These are phyloP conservation scores for Colletotrichum tanaceti DNA, from an alignment of 2,329 filamentous ascomycete species.

Conservation along the genomic window DNA sequence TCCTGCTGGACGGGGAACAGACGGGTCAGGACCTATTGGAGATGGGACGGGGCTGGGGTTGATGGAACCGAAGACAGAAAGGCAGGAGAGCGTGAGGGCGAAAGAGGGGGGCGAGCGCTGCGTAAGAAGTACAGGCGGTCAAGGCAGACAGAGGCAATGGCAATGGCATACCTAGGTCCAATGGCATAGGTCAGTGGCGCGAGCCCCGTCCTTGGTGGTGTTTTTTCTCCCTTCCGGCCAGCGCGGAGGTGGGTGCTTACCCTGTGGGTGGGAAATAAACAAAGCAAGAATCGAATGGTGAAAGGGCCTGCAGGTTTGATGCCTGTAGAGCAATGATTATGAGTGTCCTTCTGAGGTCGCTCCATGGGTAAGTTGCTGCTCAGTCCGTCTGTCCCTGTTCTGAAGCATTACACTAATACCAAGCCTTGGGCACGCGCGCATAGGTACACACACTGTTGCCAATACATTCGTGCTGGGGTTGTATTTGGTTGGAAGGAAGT, in stretches of 20 bases:
- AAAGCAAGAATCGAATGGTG: not conserved
- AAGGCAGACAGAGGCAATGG: slow-evolving; percentile 2
- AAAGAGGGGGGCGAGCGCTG: slow-evolving; percentile 13
- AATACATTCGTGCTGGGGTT: not conserved
- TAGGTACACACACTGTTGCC: not conserved
- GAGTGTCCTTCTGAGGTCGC: not conserved
- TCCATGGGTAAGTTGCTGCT: not conserved
- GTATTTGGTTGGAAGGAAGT: not conserved
- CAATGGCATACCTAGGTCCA: not conserved
- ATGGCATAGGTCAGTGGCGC: too few relatives aligned
- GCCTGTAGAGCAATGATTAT: not conserved
- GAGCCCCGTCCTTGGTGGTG: not conserved
- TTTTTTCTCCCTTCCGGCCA: not conserved
- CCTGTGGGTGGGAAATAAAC: not conserved
- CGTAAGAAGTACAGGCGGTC: slow-evolving; percentile 6
- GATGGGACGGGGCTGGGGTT: slow-evolving; percentile 23
- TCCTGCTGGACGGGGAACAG: slow-evolving; percentile 8
- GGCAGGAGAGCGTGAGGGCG: slow-evolving; percentile 1
- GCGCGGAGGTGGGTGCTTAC: not conserved
- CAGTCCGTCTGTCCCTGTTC: not conserved
- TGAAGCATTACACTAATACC: not conserved
- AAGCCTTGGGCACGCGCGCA: not conserved
- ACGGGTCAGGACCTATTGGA: slow-evolving; percentile 8
- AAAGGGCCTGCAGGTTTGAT: not conserved
- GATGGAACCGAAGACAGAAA: slow-evolving; percentile 7